phyloP scores from a whole-genome alignment of 768 basidiomycete species.

The Butyriboletus loyo region DNA sequence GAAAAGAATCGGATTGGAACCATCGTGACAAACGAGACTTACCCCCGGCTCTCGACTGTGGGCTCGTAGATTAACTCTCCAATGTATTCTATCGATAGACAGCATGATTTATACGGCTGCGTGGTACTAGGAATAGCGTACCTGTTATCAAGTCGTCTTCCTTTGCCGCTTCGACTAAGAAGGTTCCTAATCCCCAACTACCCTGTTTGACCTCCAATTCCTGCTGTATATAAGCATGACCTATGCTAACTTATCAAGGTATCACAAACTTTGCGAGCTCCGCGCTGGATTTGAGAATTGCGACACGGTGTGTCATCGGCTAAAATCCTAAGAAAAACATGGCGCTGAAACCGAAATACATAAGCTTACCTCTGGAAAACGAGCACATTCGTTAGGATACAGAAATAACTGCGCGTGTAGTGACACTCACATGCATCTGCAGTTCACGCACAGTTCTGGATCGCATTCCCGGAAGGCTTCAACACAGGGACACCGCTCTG shows the following conservation, averaged over 20 bases:
- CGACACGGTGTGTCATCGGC: conserved; percentile 38
- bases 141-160: conserved; percentile 50
- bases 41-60: conserved; percentile 53
- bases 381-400: neutral
- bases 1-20: neutral
- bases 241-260: neutral
- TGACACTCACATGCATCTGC: conserved; percentile 45
- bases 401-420: neutral
- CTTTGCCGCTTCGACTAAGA: conserved; percentile 42
- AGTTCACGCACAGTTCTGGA: conserved; percentile 56
- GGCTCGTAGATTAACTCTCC: conserved; percentile 57
- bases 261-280: conserved; percentile 40
- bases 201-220: conserved; percentile 42
- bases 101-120: neutral
- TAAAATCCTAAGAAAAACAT: conserved; percentile 8
- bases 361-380: conserved; percentile 24
- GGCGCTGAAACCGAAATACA: neutral
- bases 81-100: conserved; percentile 50
- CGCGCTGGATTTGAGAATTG: conserved; percentile 50
- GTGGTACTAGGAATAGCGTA: neutral
- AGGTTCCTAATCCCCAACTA: conserved; percentile 54
- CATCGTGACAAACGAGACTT: conserved; percentile 17
- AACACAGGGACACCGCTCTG: conserved; percentile 51
- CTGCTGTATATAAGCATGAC: conserved; percentile 27
- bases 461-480: conserved; percentile 59